Percentiles rank a stretch among this genome's conserved stretches.
phyloP scores from a whole-genome alignment of 495 filamentous ascomycete genomes.

The Achaetomiella virescens region DNA sequence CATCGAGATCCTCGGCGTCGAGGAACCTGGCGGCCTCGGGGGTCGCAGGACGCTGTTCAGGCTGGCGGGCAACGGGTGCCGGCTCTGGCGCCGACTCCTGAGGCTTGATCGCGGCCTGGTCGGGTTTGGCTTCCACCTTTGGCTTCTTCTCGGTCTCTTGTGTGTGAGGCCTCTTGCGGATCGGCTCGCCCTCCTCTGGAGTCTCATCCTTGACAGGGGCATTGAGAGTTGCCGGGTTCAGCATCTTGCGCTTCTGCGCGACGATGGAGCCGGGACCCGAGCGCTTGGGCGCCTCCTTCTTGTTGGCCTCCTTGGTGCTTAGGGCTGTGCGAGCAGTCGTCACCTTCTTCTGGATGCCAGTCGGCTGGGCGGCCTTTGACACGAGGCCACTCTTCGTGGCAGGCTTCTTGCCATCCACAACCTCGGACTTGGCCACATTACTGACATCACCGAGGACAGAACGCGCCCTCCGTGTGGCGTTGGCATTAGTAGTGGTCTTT shows the following conservation, averaged over 20 bases:
- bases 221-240: constrained; percentile 4
- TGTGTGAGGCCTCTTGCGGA: constrained; percentile 45
- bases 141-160: constrained; percentile 28
- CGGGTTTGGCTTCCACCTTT: constrained; percentile 38
- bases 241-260: constrained; percentile 55
- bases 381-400: constrained; percentile 56
- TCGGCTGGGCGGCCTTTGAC: constrained; percentile 69
- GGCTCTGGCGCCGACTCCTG: constrained; percentile 32
- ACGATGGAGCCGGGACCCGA: constrained; percentile 64
- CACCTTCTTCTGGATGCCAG: constrained; percentile 72
- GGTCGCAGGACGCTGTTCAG: constrained; percentile 25
- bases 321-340: constrained; percentile 58
- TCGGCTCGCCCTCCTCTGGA: constrained; percentile 47
- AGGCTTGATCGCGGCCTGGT: constrained; percentile 31
- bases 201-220: constrained; percentile 54
- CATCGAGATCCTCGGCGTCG: constrained; percentile 80
- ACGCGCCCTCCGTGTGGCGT: constrained; percentile 52
- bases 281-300: constrained; percentile 64
- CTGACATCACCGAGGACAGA: constrained; percentile 87
- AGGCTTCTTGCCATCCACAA: constrained; percentile 66
- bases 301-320: constrained; percentile 60
- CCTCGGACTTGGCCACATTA: constrained; percentile 79
- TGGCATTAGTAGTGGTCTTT: constrained; percentile 52
- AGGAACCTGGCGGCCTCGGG: constrained; percentile 57
- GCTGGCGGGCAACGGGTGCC: not conserved